Evolutionary conservation across 768 basidiomycete genomes (phyloP).

Genomic region (Clitopilus hobsonii): DNA sequence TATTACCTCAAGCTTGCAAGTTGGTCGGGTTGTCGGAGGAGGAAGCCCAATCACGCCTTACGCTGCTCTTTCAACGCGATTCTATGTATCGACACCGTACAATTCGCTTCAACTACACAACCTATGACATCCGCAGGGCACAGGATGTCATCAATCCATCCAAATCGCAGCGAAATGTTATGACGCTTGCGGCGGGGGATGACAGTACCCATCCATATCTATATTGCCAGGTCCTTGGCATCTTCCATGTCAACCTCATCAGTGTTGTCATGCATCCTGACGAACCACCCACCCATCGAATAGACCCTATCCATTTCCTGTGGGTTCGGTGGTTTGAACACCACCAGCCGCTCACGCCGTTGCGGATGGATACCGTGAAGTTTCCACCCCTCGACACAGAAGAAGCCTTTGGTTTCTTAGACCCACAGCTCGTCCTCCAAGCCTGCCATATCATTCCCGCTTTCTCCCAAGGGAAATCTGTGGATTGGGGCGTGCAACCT

Average conservation of each 20-base stretch:
- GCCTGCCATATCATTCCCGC: slow-evolving; percentile 25
- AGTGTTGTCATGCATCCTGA: background rate
- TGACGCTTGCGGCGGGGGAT: slow-evolving; percentile 17
- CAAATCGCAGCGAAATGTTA: slow-evolving; percentile 28
- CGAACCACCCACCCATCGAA: background rate
- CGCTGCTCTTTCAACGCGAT: slow-evolving; percentile 18
- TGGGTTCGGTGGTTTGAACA: slow-evolving; percentile 35
- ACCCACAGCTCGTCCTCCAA: slow-evolving; percentile 19
- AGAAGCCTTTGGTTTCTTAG: background rate
- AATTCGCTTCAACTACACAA: slow-evolving; percentile 35
- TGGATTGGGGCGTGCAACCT: background rate
- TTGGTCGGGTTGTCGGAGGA: slow-evolving; percentile 7
- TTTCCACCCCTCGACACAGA: slow-evolving; percentile 2
- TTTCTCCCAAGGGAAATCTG: slow-evolving; percentile 16
- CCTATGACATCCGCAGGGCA: slow-evolving; percentile 35
- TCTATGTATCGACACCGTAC: background rate
- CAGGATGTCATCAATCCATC: slow-evolving; percentile 37
- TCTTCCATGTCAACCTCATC: slow-evolving; percentile 14
- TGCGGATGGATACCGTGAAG: background rate
- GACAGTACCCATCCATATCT: slow-evolving; percentile 10
- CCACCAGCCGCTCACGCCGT: background rate
- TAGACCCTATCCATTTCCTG: slow-evolving; percentile 31
- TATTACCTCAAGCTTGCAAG: slow-evolving; percentile 22
- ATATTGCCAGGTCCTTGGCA: slow-evolving; percentile 13
- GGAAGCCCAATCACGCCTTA: no score